A percentile compares a stretch with the other conserved stretches of the same genome.
phyloP scores from a whole-genome alignment of 768 basidiomycete genomes.

The Tylopilus subfusipes region DNA sequence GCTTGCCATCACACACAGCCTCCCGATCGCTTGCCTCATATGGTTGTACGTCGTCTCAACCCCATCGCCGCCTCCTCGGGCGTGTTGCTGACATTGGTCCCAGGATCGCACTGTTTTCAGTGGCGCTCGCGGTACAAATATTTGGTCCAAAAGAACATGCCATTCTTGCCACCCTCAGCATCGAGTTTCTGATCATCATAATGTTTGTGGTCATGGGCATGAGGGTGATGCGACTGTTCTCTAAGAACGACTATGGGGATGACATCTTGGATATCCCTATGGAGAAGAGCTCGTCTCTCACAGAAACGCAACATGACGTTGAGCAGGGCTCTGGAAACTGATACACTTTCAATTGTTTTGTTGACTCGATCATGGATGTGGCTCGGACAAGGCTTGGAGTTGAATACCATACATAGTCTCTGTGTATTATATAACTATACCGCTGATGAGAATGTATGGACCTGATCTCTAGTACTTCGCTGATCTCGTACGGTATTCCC shows the following conservation, averaged over 20 bases:
- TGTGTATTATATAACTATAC: neutral
- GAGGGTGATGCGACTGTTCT: slow-evolving; percentile 1
- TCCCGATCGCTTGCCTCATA: slow-evolving; percentile 9
- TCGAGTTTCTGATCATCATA: slow-evolving; percentile 3
- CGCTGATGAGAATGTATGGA: no score
- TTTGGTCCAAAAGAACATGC: neutral
- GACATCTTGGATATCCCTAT: neutral
- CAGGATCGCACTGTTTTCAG: slow-evolving; percentile 9
- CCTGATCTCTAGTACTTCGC: no score
- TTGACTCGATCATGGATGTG: neutral
- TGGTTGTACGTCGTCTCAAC: slow-evolving; percentile 14
- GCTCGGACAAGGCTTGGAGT: neutral
- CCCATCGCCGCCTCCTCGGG: neutral
- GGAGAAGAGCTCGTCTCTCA: neutral
- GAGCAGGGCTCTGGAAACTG: neutral
- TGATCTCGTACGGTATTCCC: no score
- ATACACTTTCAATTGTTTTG: no score
- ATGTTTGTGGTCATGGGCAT: neutral
- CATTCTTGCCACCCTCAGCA: neutral
- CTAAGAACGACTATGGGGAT: neutral
- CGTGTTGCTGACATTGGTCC: neutral
- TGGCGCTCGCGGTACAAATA: slow-evolving; percentile 8
- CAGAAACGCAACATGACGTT: neutral
- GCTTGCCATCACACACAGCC: slow-evolving; percentile 15
- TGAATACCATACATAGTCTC: neutral